Evolutionary conservation across 2,329 filamentous ascomycete species (phyloP).

Genomic region (Anisogramma anomala): DNA sequence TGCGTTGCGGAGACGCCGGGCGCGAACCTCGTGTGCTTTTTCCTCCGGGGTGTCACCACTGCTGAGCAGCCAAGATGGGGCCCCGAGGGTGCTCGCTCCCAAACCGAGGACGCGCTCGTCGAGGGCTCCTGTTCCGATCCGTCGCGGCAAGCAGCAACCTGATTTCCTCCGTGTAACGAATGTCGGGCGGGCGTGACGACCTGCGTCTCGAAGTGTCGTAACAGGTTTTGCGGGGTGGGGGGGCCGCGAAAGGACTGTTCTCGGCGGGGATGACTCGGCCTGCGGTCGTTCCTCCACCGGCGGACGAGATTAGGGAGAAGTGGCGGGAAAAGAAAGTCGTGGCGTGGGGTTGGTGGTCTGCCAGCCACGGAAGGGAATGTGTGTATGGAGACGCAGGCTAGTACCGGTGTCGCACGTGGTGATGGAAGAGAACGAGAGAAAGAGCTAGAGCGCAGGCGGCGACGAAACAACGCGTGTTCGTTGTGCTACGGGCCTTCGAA

Average conservation of each 20-base stretch:
- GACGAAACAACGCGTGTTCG: neutral
- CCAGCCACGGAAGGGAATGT: conserved; percentile 1
- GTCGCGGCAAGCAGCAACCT: conserved; percentile 1
- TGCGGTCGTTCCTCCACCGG: conserved; percentile 10
- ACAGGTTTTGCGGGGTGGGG: too few relatives aligned
- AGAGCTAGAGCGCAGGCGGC: neutral
- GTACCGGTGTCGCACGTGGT: too few relatives aligned
- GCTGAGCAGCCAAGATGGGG: conserved; percentile 17
- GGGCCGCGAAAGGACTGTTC: conserved; percentile 2
- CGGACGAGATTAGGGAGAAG: conserved; percentile 1
- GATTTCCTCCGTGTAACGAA: conserved; percentile 7
- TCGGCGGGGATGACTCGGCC: conserved; percentile 10
- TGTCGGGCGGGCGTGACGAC: conserved; percentile 23
- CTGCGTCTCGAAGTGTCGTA: conserved; percentile 23
- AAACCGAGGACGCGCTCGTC: conserved; percentile 13
- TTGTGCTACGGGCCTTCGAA: neutral
- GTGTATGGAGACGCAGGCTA: too few relatives aligned
- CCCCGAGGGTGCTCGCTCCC: conserved; percentile 2
- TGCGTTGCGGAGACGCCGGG: neutral
- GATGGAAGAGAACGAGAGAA: neutral
- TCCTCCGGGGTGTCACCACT: conserved; percentile 2
- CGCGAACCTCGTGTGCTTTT: neutral
- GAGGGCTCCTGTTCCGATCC: conserved; percentile 8
- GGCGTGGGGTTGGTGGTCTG: neutral
- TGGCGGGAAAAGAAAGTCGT: neutral